Conservation (phyloP, 768 basidiomycete genomes). For the Hygrocybe coccinea region DNA sequence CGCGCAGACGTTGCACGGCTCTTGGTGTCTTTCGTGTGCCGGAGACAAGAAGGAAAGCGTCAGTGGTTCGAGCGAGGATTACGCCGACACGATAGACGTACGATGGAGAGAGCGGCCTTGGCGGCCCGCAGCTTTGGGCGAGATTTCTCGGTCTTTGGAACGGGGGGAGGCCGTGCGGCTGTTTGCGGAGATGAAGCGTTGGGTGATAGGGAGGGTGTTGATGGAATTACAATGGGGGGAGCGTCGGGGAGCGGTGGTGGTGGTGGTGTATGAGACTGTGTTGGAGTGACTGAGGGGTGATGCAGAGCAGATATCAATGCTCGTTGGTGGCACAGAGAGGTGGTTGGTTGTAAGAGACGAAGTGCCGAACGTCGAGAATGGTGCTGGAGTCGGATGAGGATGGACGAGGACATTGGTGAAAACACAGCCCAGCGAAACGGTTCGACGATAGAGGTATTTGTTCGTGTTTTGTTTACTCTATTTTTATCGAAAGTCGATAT, state of each 20-base stretch:
- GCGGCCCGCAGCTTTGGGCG: conserved; percentile 62
- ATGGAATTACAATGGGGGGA: conserved; percentile 50
- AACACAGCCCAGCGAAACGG: too few relatives aligned
- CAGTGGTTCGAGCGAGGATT: too few relatives aligned
- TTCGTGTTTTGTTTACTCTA: too few relatives aligned
- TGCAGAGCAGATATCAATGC: conserved; percentile 68
- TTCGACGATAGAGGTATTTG: too few relatives aligned
- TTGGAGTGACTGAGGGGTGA: not conserved
- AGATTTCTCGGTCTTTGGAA: conserved; percentile 58
- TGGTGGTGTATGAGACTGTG: conserved; percentile 19
- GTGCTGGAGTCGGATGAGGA: not conserved
- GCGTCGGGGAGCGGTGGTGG: conserved; percentile 34
- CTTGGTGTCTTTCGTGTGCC: conserved; percentile 78
- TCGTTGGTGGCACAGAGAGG: conserved; percentile 14
- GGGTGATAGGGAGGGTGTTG: conserved; percentile 42
- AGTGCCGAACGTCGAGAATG: not conserved
- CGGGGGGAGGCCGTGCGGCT: conserved; percentile 66
- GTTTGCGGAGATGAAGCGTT: conserved; percentile 68
- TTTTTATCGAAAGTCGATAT: too few relatives aligned
- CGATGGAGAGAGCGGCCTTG: conserved; percentile 76
- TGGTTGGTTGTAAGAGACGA: not conserved
- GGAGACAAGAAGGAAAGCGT: too few relatives aligned
- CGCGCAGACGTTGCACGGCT: conserved; percentile 68
- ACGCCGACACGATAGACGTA: too few relatives aligned
- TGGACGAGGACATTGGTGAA: too few relatives aligned